Conservation (phyloP, 306 rosid genomes). For the Luffa aegyptiaca region DNA sequence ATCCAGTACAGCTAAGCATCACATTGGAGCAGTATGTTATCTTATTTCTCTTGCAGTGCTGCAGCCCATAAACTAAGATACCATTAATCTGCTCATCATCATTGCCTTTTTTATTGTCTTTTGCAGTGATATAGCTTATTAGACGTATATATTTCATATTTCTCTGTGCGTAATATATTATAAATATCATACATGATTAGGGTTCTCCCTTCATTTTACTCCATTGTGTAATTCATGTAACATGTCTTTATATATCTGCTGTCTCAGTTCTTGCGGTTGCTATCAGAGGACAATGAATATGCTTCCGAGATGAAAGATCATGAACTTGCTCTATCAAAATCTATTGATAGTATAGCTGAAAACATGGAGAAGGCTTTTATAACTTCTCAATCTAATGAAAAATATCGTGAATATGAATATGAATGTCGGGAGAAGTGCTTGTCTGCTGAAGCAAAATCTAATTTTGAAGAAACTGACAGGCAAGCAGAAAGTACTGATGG, state of each 20-base stretch:
- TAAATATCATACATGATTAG: background rate
- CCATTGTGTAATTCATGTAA: background rate
- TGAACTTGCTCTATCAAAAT: constrained; percentile 57
- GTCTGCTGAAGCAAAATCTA: constrained; percentile 27
- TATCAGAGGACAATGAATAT: constrained; percentile 49
- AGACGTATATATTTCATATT: background rate
- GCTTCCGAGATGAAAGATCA: constrained; percentile 48
- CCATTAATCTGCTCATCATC: background rate
- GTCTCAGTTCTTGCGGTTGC: constrained; percentile 65
- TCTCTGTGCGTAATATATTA: too few relatives aligned
- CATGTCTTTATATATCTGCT: background rate
- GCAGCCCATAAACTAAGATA: background rate
- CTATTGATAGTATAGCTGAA: constrained; percentile 42
- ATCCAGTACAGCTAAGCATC: constrained; percentile 47
- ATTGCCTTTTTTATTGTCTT: background rate
- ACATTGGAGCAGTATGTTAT: constrained; percentile 74
- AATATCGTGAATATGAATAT: constrained; percentile 43
- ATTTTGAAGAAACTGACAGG: constrained; percentile 27
- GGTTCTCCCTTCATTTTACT: background rate
- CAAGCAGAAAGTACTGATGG: constrained; percentile 18
- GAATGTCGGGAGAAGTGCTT: constrained; percentile 54
- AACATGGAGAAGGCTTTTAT: constrained; percentile 34
- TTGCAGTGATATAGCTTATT: background rate
- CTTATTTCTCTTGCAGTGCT: background rate
- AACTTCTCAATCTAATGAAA: constrained; percentile 41